A percentile compares a stretch with the other conserved stretches of the same genome.
phyloP scores from a whole-genome alignment of 2,329 filamentous ascomycete species.

The Penicillium crustosum region DNA sequence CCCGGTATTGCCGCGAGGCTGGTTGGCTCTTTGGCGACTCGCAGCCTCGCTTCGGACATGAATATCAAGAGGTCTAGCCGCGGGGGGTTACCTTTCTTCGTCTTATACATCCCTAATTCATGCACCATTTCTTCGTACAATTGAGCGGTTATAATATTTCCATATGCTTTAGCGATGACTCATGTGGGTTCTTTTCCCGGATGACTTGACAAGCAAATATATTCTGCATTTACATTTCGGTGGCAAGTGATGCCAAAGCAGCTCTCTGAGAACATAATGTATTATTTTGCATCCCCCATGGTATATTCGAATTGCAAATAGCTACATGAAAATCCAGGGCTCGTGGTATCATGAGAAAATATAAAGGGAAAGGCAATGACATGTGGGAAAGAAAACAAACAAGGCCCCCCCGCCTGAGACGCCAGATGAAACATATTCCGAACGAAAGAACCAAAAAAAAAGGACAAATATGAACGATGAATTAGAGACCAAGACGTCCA shows the following conservation, averaged over 20 bases:
- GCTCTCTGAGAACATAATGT: not conserved
- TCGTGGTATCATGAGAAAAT: constrained; percentile 36
- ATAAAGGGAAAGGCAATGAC: constrained; percentile 13
- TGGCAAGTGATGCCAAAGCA: not conserved
- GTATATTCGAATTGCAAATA: constrained; percentile 23
- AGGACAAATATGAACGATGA: constrained; percentile 1
- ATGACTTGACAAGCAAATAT: not conserved
- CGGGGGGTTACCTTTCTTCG: not conserved
- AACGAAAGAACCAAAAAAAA: not conserved
- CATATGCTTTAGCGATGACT: not conserved
- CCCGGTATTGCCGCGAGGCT: constrained; percentile 86
- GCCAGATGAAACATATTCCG: constrained; percentile 7
- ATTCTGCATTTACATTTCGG: not conserved
- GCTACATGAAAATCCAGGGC: constrained; percentile 24
- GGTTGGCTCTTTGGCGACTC: constrained; percentile 78
- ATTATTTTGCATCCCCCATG: constrained; percentile 10
- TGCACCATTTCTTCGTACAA: not conserved
- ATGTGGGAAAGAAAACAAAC: not conserved
- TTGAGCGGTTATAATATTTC: constrained; percentile 5
- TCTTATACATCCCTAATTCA: not conserved
- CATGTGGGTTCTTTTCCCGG: not conserved
- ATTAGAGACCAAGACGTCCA: constrained; percentile 42
- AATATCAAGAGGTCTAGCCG: constrained; percentile 21
- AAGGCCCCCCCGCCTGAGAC: constrained; percentile 2
- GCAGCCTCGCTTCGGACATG: constrained; percentile 13